phyloP scores from a whole-genome alignment of 176 grass and related monocot species.

The Musa troglodytarum region DNA sequence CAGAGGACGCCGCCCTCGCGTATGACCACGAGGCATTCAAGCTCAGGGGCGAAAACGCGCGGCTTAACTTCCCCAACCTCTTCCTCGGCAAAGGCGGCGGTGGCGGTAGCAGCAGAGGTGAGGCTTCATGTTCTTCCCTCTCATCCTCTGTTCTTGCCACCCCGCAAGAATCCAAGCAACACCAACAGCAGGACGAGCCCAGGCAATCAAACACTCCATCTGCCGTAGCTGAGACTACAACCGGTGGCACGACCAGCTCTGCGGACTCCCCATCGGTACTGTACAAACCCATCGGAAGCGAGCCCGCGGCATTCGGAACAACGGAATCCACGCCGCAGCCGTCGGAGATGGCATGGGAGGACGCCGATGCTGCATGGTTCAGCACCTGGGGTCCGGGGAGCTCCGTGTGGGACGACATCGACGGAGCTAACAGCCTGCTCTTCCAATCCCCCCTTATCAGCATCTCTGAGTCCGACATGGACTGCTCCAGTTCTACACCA shows the following conservation, averaged over 20 bases:
- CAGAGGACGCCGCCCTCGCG: constrained; percentile 92
- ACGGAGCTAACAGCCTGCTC: constrained; percentile 61
- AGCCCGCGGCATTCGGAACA: not conserved
- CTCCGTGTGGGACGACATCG: constrained; percentile 92
- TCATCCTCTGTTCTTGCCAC: constrained; percentile 32
- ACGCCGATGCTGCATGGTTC: constrained; percentile 85
- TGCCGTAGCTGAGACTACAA: not conserved
- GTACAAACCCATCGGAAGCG: too few species aligned
- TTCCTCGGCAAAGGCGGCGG: constrained; percentile 58
- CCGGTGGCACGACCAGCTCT: too few species aligned
- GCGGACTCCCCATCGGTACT: too few species aligned
- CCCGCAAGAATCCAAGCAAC: constrained; percentile 24
- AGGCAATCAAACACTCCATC: too few species aligned
- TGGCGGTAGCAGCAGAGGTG: constrained; percentile 32
- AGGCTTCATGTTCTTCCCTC: constrained; percentile 38
- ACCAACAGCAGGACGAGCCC: not conserved
- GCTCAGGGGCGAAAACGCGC: constrained; percentile 84
- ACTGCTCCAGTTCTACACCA: not conserved
- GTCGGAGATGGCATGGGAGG: constrained; percentile 45
- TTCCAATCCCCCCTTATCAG: constrained; percentile 44
- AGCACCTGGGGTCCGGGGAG: constrained; percentile 82
- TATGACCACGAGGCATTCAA: constrained; percentile 89
- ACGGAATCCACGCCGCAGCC: constrained; percentile 4
- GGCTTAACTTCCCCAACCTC: constrained; percentile 88
- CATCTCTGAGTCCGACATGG: not conserved